Percentiles rank a stretch among this genome's conserved stretches.
These are phyloP conservation scores for Pseudocohnilembus persalinus DNA, from an alignment of 169 alveolate genomes.

Conservation along the genomic window DNA sequence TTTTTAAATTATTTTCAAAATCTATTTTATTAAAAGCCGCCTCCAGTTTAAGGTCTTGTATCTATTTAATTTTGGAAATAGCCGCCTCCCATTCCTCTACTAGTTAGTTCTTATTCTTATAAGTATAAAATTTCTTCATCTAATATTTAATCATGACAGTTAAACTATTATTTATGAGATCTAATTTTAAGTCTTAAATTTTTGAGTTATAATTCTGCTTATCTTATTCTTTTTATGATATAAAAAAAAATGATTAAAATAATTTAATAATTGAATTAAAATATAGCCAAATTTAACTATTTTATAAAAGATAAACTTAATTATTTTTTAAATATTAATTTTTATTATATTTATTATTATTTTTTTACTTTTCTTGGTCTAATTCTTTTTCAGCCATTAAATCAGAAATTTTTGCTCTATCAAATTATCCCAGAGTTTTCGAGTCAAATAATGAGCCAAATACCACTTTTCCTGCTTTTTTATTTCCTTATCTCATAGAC, in stretches of 20 bases:
- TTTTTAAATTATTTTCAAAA: too few species aligned
- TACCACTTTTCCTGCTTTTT: not conserved
- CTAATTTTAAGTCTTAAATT: not conserved
- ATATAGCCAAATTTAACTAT: too few species aligned
- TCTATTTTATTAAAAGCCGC: too few species aligned
- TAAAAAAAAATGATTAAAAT: too few species aligned
- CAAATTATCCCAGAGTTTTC: conserved; percentile 9
- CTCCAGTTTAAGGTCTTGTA: too few species aligned
- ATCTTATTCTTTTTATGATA: not conserved
- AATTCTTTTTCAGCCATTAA: conserved; percentile 19
- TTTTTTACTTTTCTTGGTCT: not conserved
- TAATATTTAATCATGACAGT: not conserved
- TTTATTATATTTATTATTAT: too few species aligned
- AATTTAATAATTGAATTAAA: too few species aligned
- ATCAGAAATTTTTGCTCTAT: conserved; percentile 19
- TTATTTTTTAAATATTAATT: too few species aligned
- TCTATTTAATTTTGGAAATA: too few species aligned
- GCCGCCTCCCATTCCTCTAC: not conserved
- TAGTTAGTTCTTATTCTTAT: not conserved
- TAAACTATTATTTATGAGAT: not conserved
- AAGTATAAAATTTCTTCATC: not conserved
- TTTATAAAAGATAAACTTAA: too few species aligned
- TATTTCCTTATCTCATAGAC: not conserved
- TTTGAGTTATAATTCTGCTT: not conserved
- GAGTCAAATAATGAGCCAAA: conserved; percentile 6